Percentiles rank a stretch among this genome's conserved stretches.
Evolutionary conservation across 768 basidiomycete species (phyloP).

Genomic region (Pulveroboletus frians): DNA sequence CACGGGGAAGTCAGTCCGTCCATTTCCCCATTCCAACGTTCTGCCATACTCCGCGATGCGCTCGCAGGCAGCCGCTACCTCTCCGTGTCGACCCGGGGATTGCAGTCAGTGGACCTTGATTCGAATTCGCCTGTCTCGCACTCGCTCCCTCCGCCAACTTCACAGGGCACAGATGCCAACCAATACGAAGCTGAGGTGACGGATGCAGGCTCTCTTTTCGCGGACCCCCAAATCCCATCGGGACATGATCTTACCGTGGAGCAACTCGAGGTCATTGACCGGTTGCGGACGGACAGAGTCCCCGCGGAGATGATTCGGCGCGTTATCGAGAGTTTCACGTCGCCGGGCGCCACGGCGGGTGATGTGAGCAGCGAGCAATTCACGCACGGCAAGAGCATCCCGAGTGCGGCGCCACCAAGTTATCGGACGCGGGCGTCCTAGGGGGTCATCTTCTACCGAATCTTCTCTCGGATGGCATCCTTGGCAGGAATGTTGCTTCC

Average conservation of each 20-base stretch:
- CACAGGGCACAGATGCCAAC: neutral
- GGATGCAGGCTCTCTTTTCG: neutral
- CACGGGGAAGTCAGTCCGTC: neutral
- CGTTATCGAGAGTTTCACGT: conserved; percentile 10
- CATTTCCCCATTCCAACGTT: conserved; percentile 5
- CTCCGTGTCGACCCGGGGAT: neutral
- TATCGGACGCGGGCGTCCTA: conserved; percentile 12
- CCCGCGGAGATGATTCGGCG: conserved; percentile 15
- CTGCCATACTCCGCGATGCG: conserved; percentile 14
- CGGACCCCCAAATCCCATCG: neutral
- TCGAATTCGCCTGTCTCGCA: neutral
- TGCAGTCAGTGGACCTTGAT: conserved; percentile 1
- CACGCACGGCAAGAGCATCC: neutral
- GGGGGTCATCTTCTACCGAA: no score
- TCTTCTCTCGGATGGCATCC: neutral
- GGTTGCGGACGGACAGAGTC: conserved; percentile 3
- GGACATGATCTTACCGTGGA: conserved; percentile 7
- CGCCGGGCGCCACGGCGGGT: neutral
- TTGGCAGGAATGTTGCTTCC: neutral
- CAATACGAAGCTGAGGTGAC: neutral
- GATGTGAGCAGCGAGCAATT: neutral
- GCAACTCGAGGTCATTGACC: conserved; percentile 13
- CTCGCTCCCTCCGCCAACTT: conserved; percentile 4
- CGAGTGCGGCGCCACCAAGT: conserved; percentile 14
- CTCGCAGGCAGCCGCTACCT: neutral